These are phyloP conservation scores for Neurospora tetrasperma DNA, from an alignment of 495 filamentous ascomycete genomes.

Conservation along the genomic window DNA sequence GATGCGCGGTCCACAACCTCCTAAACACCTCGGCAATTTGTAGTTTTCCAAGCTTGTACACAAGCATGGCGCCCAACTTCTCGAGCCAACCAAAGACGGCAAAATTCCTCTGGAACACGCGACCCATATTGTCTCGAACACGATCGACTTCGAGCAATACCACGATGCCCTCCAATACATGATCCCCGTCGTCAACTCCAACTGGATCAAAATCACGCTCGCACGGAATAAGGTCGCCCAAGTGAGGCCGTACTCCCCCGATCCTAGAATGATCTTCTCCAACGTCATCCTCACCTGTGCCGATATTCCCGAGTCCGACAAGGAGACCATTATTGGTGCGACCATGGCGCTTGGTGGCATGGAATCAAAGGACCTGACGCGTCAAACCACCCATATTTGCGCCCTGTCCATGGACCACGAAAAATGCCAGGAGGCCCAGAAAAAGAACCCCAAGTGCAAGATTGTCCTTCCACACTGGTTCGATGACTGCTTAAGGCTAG, in stretches of 20 bases:
- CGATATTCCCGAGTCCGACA: constrained; percentile 79
- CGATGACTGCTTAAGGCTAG: constrained; percentile 89
- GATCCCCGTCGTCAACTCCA: constrained; percentile 73
- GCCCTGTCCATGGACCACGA: constrained; percentile 64
- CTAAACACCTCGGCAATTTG: constrained; percentile 19
- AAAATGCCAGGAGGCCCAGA: constrained; percentile 54
- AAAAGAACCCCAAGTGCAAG: constrained; percentile 58
- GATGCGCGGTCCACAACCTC: not conserved
- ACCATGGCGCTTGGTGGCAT: constrained; percentile 83
- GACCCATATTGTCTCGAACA: constrained; percentile 77
- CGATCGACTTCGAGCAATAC: constrained; percentile 83
- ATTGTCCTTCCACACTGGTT: constrained; percentile 98
- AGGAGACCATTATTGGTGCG: constrained; percentile 84
- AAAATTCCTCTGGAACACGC: constrained; percentile 45
- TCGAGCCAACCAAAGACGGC: constrained; percentile 33
- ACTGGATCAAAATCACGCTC: constrained; percentile 66
- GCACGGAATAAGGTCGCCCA: constrained; percentile 60
- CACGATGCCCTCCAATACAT: constrained; percentile 55
- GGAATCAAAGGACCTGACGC: constrained; percentile 58
- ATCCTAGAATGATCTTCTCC: constrained; percentile 82
- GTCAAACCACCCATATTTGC: constrained; percentile 76
- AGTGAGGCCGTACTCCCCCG: constrained; percentile 75
- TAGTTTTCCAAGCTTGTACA: constrained; percentile 38
- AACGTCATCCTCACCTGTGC: constrained; percentile 64
- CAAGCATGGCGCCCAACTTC: constrained; percentile 45